phyloP scores from a whole-genome alignment of 2,329 filamentous ascomycete genomes.

The Apiospora phragmitis region DNA sequence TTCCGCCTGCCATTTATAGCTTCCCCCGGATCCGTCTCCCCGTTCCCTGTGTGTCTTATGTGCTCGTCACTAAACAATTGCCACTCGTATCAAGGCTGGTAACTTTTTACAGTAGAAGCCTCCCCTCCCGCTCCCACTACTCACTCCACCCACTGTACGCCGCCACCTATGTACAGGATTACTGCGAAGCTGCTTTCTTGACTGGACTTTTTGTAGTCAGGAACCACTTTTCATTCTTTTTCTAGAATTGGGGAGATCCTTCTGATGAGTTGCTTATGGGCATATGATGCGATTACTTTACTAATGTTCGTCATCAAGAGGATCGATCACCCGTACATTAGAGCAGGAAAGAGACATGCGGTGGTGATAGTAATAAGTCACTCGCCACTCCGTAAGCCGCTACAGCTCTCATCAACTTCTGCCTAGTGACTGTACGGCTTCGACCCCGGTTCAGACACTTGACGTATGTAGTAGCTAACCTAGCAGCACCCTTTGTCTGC shows the following conservation, averaged over 20 bases:
- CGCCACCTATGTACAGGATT: background rate
- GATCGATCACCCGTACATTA: background rate
- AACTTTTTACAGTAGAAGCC: background rate
- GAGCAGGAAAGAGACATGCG: background rate
- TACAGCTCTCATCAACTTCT: background rate
- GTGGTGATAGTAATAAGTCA: background rate
- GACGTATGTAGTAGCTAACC: background rate
- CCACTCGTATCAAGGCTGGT: background rate
- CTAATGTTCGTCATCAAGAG: background rate
- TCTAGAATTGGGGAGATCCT: background rate
- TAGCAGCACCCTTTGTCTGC: background rate
- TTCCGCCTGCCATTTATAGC: conserved; percentile 6
- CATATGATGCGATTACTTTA: background rate
- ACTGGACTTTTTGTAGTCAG: background rate
- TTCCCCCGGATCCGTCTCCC: background rate
- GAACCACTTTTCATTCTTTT: background rate
- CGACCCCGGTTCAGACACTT: background rate
- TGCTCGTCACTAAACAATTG: background rate
- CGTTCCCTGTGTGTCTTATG: background rate
- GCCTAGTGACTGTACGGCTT: background rate
- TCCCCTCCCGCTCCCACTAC: background rate
- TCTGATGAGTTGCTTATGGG: background rate
- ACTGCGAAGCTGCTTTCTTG: background rate
- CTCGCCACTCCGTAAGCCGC: background rate
- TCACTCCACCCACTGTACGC: background rate